A percentile compares a stretch with the other conserved stretches of the same genome.
These are phyloP conservation scores for Phytophthora boehmeriae DNA, from an alignment of 352 stramenopile species.

Conservation along the genomic window DNA sequence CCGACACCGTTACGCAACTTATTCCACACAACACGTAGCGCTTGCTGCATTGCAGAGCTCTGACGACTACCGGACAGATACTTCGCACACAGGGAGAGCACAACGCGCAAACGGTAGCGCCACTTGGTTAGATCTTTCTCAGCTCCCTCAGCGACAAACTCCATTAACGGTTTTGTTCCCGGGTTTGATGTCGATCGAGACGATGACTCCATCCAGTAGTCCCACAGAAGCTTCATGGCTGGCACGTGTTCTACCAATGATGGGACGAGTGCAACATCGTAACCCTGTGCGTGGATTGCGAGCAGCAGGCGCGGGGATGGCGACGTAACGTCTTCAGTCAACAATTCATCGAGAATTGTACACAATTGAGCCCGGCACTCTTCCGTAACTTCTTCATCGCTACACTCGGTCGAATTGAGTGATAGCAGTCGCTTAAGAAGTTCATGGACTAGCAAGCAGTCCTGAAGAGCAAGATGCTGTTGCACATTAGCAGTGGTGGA, in stretches of 20 bases:
- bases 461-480: conserved; percentile 58
- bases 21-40: conserved; percentile 64
- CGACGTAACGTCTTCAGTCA: conserved; percentile 34
- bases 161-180: conserved; percentile 48
- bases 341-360: conserved; percentile 37
- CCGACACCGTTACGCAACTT: conserved; percentile 52
- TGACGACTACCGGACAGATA: conserved; percentile 46
- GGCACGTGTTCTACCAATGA: conserved; percentile 38
- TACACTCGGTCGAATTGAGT: conserved; percentile 16
- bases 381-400: conserved; percentile 21
- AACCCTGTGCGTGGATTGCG: conserved; percentile 57
- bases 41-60: conserved; percentile 46
- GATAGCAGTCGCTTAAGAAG: conserved; percentile 44
- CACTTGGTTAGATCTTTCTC: conserved; percentile 61
- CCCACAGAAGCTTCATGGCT: conserved; percentile 55
- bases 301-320: conserved; percentile 41
- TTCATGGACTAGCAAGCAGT: conserved; percentile 59
- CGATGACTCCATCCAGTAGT: conserved; percentile 54
- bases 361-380: conserved; percentile 34
- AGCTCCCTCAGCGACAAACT: conserved; percentile 50
- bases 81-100: conserved; percentile 52
- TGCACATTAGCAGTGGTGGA: conserved; percentile 42
- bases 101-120: conserved; percentile 58
- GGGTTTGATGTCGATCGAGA: conserved; percentile 19
- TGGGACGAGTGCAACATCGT: conserved; percentile 42